A percentile compares a stretch with the other conserved stretches of the same genome.
phyloP scores from a whole-genome alignment of 2,329 filamentous ascomycete genomes.

The Talaromyces sp. region DNA sequence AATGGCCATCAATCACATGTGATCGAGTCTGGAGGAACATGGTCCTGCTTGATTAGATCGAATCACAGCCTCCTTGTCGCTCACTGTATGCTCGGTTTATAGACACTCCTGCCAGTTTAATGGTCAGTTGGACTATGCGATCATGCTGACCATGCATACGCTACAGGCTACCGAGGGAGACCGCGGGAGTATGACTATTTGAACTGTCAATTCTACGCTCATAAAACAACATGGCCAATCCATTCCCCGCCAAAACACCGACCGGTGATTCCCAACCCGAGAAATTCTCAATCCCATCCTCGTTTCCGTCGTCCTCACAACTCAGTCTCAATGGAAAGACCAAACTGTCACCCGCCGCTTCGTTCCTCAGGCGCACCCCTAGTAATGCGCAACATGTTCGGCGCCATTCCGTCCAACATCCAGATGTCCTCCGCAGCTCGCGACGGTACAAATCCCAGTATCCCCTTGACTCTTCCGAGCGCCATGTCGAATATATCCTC shows the following conservation, averaged over 20 bases:
- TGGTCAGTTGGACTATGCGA: neutral
- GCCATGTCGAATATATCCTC: conserved; percentile 98
- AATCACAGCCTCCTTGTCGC: neutral
- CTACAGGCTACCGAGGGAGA: neutral
- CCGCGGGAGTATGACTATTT: neutral
- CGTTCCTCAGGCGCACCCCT: conserved; percentile 52
- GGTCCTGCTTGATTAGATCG: neutral
- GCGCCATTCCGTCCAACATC: conserved; percentile 37
- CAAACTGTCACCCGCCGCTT: conserved; percentile 61
- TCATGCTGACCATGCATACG: conserved; percentile 10
- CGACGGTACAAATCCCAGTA: conserved; percentile 71
- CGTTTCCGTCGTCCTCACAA: conserved; percentile 27
- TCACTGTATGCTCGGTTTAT: conserved; percentile 1
- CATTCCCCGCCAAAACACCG: conserved; percentile 12
- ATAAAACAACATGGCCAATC: conserved; percentile 15
- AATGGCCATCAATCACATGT: conserved; percentile 14
- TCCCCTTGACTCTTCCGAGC: conserved; percentile 70
- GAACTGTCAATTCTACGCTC: neutral
- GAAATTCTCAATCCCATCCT: conserved; percentile 14
- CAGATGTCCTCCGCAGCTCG: conserved; percentile 45
- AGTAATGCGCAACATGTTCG: conserved; percentile 46
- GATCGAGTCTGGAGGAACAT: conserved; percentile 2
- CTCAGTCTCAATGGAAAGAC: conserved; percentile 53
- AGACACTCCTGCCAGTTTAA: too few relatives aligned
- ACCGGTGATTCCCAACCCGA: conserved; percentile 17